Percentiles rank a stretch among this genome's conserved stretches.
These are phyloP conservation scores for Gnomoniopsis sp. DNA, from an alignment of 2,329 filamentous ascomycete species.

Conservation along the genomic window DNA sequence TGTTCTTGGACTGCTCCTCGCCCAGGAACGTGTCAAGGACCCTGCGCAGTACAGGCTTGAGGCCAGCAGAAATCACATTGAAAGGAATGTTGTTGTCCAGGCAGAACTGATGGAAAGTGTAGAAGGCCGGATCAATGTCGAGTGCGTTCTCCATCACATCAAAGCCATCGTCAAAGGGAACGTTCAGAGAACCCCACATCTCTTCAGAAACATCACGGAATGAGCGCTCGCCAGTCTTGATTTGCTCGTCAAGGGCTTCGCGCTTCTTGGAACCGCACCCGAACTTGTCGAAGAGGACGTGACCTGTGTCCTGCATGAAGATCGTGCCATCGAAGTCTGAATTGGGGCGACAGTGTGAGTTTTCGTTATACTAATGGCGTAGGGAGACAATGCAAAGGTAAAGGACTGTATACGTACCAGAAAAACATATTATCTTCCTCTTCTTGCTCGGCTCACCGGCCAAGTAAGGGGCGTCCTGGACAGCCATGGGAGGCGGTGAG, in stretches of 20 bases:
- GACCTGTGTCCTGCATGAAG: conserved; percentile 68
- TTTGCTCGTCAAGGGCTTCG: conserved; percentile 57
- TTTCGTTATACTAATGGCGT: neutral
- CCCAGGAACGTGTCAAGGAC: conserved; percentile 65
- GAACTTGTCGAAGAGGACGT: conserved; percentile 64
- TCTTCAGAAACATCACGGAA: conserved; percentile 70
- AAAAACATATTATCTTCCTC: conserved; percentile 57
- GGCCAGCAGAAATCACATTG: conserved; percentile 65
- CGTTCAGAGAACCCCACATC: conserved; percentile 65
- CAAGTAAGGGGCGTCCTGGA: conserved; percentile 27
- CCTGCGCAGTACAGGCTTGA: conserved; percentile 60
- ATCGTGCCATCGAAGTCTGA: conserved; percentile 70
- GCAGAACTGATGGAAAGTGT: conserved; percentile 63
- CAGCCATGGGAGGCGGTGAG: conserved; percentile 28
- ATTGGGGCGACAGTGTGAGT: neutral
- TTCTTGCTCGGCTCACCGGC: conserved; percentile 36
- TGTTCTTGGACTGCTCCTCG: conserved; percentile 53
- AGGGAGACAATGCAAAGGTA: neutral
- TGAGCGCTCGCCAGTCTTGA: conserved; percentile 61
- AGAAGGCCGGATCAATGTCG: conserved; percentile 62
- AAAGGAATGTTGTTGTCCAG: conserved; percentile 61
- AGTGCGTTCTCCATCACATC: conserved; percentile 59
- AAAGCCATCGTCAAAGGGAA: conserved; percentile 67
- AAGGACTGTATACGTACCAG: conserved; percentile 35
- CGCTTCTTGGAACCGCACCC: conserved; percentile 58